These are phyloP conservation scores for Acacia concinna DNA, from an alignment of 331 rosid genomes.

Conservation along the genomic window DNA sequence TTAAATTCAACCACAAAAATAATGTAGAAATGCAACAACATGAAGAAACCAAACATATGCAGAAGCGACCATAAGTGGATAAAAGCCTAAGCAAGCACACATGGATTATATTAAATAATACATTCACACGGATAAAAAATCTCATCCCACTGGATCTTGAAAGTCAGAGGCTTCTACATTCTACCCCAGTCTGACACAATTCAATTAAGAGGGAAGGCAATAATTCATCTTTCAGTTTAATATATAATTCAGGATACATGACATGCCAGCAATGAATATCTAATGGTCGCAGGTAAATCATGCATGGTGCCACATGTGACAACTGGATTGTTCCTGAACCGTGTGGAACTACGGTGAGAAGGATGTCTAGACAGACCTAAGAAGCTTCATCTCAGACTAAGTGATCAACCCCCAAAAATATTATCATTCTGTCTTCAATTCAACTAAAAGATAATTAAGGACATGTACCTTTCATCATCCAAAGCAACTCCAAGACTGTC, in stretches of 20 bases:
- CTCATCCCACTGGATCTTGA: neutral
- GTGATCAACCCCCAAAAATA: neutral
- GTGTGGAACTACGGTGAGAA: neutral
- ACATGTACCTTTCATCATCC: conserved; percentile 79
- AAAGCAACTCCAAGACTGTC: conserved; percentile 85
- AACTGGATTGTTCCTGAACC: neutral
- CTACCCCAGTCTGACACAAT: neutral
- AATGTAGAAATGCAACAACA: conserved; percentile 18
- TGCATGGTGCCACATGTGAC: neutral
- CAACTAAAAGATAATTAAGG: conserved; percentile 1
- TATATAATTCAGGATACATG: neutral
- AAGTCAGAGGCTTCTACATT: neutral
- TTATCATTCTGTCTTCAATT: conserved; percentile 26
- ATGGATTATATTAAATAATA: neutral
- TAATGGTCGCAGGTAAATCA: neutral
- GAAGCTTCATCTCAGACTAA: conserved; percentile 1
- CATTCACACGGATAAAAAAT: neutral
- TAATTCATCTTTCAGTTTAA: neutral
- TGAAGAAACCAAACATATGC: conserved; percentile 10
- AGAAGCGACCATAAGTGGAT: neutral
- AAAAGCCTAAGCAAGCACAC: conserved; percentile 5
- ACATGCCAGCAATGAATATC: neutral
- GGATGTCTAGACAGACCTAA: conserved; percentile 7
- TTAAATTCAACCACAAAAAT: neutral
- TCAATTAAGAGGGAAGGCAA: neutral